These are phyloP conservation scores for Dipteronia dyeriana DNA, from an alignment of 345 rosid species.

Conservation along the genomic window DNA sequence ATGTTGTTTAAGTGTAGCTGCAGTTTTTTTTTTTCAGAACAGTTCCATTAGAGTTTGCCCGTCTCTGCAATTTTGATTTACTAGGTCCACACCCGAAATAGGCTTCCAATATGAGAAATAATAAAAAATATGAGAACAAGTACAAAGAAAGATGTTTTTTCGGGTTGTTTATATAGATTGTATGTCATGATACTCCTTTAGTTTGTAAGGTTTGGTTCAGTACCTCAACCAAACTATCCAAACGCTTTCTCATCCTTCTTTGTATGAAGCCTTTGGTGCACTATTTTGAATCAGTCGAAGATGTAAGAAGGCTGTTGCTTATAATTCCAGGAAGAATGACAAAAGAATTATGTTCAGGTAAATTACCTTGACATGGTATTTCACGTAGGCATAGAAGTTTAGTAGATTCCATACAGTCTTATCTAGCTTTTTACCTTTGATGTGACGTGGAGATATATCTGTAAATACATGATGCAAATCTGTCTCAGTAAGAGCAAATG, in stretches of 20 bases:
- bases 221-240: conserved; percentile 82
- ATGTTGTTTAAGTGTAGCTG: conserved; percentile 6
- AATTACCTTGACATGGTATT: conserved; percentile 79
- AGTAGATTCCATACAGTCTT: conserved; percentile 77
- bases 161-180: background rate
- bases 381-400: conserved; percentile 76
- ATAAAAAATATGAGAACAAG: background rate
- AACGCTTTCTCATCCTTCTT: conserved; percentile 74
- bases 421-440: conserved; percentile 71
- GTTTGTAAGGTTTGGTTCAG: conserved; percentile 8
- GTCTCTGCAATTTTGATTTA: conserved; percentile 9
- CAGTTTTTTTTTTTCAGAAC: background rate
- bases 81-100: conserved; percentile 1
- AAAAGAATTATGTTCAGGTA: background rate
- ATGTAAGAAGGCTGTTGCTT: background rate
- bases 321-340: background rate
- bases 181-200: conserved; percentile 11
- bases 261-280: conserved; percentile 87
- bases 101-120: background rate
- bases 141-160: background rate
- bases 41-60: background rate
- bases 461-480: conserved; percentile 13
- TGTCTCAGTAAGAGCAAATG: conserved; percentile 11
- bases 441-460: conserved; percentile 69
- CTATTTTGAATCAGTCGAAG: conserved; percentile 37